These are phyloP conservation scores for Chlamydomonas incerta DNA, from an alignment of 139 green algal species.

Conservation along the genomic window DNA sequence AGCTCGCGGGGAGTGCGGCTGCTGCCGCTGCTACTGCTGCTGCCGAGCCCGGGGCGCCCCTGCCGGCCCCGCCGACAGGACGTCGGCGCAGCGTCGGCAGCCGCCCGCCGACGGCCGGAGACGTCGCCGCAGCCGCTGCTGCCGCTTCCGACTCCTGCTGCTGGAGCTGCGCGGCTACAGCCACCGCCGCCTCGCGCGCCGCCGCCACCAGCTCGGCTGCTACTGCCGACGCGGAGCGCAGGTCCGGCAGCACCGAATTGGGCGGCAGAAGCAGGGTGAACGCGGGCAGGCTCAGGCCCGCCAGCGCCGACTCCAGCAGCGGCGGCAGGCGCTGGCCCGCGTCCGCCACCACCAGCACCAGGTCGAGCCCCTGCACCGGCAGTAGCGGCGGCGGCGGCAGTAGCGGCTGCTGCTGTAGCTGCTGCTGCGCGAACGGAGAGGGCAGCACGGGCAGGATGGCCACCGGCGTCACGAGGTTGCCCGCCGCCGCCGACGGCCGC, in stretches of 20 bases:
- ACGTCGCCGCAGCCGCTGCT: neutral
- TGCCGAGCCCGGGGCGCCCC: too few species aligned
- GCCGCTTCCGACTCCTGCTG: neutral
- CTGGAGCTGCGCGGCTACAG: neutral
- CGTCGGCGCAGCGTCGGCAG: neutral
- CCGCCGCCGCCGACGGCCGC: too few species aligned
- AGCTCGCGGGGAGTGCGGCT: too few species aligned
- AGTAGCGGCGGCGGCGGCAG: neutral
- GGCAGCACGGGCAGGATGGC: neutral
- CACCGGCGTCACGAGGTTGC: too few species aligned
- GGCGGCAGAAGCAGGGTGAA: slow-evolving; percentile 44
- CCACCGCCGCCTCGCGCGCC: neutral
- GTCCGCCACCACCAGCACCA: slow-evolving; percentile 39
- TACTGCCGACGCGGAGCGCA: slow-evolving; percentile 14
- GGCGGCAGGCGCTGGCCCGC: slow-evolving; percentile 34
- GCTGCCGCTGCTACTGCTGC: too few species aligned
- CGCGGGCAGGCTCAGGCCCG: slow-evolving; percentile 25
- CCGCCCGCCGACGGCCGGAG: too few species aligned
- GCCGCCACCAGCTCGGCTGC: too few species aligned
- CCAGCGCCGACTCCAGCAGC: slow-evolving; percentile 39
- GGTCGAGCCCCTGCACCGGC: neutral
- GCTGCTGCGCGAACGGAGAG: neutral
- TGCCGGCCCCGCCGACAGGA: neutral
- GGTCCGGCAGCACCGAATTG: neutral
- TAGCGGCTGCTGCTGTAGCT: neutral